phyloP scores from a whole-genome alignment of 345 rosid genomes.

The Litchi chinensis region DNA sequence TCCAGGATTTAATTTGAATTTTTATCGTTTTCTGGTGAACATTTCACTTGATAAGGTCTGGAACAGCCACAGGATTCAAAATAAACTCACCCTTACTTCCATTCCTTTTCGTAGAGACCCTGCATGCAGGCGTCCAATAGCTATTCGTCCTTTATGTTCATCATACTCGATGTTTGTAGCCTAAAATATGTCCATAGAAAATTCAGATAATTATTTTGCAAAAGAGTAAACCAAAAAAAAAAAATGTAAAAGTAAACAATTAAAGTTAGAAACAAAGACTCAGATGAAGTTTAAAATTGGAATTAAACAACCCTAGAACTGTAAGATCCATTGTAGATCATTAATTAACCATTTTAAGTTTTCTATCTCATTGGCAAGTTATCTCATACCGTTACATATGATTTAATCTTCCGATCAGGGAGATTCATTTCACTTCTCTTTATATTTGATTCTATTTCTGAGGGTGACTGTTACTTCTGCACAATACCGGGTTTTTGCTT shows the following conservation, averaged over 20 bases:
- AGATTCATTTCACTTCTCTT: constrained; percentile 4
- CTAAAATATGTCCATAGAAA: constrained; percentile 36
- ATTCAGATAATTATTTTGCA: constrained; percentile 5
- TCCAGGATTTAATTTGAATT: constrained; percentile 1
- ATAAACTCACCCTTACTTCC: constrained; percentile 78
- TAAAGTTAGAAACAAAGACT: background rate
- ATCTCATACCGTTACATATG: background rate
- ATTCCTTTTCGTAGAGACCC: constrained; percentile 79
- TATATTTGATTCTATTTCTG: background rate
- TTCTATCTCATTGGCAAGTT: background rate
- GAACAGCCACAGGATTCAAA: constrained; percentile 21
- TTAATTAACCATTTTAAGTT: background rate
- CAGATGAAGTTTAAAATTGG: background rate
- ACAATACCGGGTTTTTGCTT: background rate
- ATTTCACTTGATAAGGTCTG: constrained; percentile 1
- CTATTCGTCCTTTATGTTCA: constrained; percentile 97
- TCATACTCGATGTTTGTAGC: constrained; percentile 93
- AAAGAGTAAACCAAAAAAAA: background rate
- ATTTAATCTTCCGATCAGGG: background rate
- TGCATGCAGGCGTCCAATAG: constrained; percentile 95
- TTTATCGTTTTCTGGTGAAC: background rate
- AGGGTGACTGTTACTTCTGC: background rate
- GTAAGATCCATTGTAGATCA: background rate
- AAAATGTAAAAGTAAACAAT: constrained; percentile 6
- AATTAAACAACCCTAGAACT: background rate